Conservation (phyloP, 345 rosid species). For the Rhodamnia rubescens region DNA sequence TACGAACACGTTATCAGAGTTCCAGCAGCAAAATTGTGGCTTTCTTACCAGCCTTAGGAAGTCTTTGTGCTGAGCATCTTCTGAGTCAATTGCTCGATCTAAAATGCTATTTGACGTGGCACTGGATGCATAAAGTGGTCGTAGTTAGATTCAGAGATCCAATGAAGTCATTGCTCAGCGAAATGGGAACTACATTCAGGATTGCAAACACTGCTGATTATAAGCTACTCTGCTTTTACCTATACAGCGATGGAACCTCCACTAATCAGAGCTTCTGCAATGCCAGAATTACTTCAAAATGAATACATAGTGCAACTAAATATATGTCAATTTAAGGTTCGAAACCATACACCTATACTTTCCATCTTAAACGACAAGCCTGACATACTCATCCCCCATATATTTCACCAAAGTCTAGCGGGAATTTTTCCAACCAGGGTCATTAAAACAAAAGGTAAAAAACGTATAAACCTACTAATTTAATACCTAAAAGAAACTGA, state of each 20-base stretch:
- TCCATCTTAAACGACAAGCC: background rate
- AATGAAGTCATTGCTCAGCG: background rate
- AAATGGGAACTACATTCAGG: background rate
- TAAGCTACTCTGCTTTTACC: background rate
- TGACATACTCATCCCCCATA: background rate
- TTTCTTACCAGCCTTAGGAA: conserved; percentile 82
- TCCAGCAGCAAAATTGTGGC: background rate
- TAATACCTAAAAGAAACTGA: background rate
- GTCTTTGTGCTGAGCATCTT: conserved; percentile 91
- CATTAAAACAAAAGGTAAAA: background rate
- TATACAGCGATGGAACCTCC: background rate
- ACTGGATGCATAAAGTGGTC: conserved; percentile 34
- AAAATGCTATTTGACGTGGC: conserved; percentile 91
- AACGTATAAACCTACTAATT: background rate
- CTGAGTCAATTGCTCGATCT: conserved; percentile 95
- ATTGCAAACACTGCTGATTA: background rate
- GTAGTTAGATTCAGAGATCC: background rate
- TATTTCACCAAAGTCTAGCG: background rate
- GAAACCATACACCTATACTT: background rate
- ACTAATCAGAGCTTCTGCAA: background rate
- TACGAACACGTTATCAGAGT: background rate
- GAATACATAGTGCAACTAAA: background rate
- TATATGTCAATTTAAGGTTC: background rate
- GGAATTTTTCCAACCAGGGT: background rate
- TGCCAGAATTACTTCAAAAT: background rate